A percentile compares a stretch with the other conserved stretches of the same genome.
phyloP scores from a whole-genome alignment of 2,329 filamentous ascomycete genomes.

The Rutstroemia sydowiana region DNA sequence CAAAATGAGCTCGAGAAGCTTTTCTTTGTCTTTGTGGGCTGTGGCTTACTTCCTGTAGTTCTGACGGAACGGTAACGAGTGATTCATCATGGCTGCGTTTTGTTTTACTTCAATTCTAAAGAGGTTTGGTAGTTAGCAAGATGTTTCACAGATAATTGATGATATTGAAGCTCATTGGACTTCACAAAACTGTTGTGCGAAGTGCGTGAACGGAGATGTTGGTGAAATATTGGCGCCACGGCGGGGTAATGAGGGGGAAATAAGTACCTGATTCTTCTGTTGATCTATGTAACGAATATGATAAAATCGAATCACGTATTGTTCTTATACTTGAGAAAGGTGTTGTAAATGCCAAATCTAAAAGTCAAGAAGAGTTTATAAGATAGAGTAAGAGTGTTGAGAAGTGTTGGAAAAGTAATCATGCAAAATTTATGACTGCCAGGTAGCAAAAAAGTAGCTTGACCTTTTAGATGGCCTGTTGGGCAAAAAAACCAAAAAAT shows the following conservation, averaged over 20 bases:
- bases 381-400: no score
- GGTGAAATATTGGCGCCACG: conserved; percentile 4
- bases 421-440: background rate
- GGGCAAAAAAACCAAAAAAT: no score
- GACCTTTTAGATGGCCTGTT: no score
- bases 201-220: background rate
- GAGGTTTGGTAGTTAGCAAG: background rate
- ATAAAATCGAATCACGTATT: no score
- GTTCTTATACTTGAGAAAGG: no score
- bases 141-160: background rate
- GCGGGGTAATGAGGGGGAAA: conserved; percentile 7
- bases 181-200: background rate
- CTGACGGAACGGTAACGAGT: conserved; percentile 10
- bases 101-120: background rate
- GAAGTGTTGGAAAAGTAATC: no score
- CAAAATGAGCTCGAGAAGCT: no score
- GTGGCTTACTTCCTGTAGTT: conserved; percentile 11
- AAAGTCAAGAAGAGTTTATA: no score
- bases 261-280: background rate
- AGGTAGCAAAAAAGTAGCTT: background rate
- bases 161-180: background rate
- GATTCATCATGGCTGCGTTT: conserved; percentile 5
- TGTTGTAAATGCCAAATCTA: background rate
- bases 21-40: no score
- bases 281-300: no score